Conservation (phyloP, 768 basidiomycete genomes). For the Xerocomellus dryophilus region DNA sequence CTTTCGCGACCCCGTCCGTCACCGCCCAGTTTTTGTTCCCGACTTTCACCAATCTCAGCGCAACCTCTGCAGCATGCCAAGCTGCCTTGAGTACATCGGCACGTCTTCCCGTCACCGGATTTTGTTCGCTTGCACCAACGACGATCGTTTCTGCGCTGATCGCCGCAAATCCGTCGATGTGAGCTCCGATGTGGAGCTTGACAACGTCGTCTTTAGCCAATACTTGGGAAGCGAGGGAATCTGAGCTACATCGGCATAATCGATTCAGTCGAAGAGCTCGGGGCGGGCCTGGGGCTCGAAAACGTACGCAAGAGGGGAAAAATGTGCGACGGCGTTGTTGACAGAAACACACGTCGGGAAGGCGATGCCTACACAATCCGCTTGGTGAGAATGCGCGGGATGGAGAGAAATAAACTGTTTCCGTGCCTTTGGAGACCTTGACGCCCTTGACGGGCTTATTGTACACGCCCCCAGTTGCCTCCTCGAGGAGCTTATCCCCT, state of each 20-base stretch:
- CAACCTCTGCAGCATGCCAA: constrained; percentile 87
- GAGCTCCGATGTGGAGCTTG: constrained; percentile 93
- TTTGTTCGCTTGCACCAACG: constrained; percentile 69
- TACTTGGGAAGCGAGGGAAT: constrained; percentile 62
- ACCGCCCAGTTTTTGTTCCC: constrained; percentile 96
- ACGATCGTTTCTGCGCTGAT: constrained; percentile 92
- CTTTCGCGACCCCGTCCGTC: constrained; percentile 79
- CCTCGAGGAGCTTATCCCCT: constrained; percentile 91
- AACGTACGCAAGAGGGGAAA: constrained; percentile 90
- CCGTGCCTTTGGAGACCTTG: constrained; percentile 81
- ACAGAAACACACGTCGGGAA: constrained; percentile 94
- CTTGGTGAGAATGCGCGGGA: constrained; percentile 5
- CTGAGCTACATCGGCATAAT: constrained; percentile 51
- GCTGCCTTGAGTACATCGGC: constrained; percentile 95
- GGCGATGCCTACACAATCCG: constrained; percentile 63
- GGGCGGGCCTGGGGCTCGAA: not conserved
- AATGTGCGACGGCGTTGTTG: constrained; percentile 94
- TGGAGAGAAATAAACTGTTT: not conserved
- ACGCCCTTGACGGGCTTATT: constrained; percentile 89
- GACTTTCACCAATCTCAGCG: constrained; percentile 86
- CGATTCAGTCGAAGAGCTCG: constrained; percentile 24
- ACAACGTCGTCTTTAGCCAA: constrained; percentile 89
- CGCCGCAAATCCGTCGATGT: constrained; percentile 96
- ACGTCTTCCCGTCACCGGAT: constrained; percentile 78
- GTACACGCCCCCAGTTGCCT: constrained; percentile 80